Percentiles rank a stretch among this genome's conserved stretches.
These are phyloP conservation scores for Tricholoma terreum DNA, from an alignment of 768 basidiomycete species.

Conservation along the genomic window DNA sequence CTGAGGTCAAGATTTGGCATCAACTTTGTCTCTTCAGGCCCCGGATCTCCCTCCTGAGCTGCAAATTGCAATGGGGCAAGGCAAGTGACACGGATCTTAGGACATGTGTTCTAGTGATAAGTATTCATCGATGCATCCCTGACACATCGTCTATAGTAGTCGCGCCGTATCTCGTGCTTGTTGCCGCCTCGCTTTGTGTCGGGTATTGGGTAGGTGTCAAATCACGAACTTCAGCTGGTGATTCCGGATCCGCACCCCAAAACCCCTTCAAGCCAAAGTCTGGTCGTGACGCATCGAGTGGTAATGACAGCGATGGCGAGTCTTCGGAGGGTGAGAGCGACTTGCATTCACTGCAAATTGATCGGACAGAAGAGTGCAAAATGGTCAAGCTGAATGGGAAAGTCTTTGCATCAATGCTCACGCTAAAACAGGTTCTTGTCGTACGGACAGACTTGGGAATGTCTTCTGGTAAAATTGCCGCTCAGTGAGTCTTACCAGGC, in stretches of 20 bases:
- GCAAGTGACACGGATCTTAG: background rate
- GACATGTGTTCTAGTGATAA: background rate
- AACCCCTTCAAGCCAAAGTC: background rate
- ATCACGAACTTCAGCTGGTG: constrained; percentile 11
- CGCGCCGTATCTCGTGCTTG: constrained; percentile 26
- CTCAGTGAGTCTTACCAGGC: constrained; percentile 58
- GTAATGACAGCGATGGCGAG: constrained; percentile 6
- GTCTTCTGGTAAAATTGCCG: constrained; percentile 71
- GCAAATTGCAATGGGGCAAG: constrained; percentile 8
- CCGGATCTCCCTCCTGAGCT: background rate
- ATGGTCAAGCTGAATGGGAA: constrained; percentile 33
- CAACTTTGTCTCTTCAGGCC: too few relatives aligned
- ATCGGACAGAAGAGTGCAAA: constrained; percentile 52
- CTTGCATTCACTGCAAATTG: constrained; percentile 20
- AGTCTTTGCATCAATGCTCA: constrained; percentile 1
- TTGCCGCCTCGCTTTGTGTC: constrained; percentile 34
- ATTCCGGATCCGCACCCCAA: background rate
- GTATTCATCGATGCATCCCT: background rate
- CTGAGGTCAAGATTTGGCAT: too few relatives aligned
- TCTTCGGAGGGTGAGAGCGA: constrained; percentile 18
- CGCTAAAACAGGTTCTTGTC: constrained; percentile 45
- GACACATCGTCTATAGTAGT: constrained; percentile 11
- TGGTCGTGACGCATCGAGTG: background rate
- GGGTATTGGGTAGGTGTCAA: constrained; percentile 40
- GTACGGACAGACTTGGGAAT: constrained; percentile 66